Evolutionary conservation across 352 stramenopile species (phyloP), one percentile per base, ranked within the genome.

Genomic region (Pythium aquatile): DNA sequence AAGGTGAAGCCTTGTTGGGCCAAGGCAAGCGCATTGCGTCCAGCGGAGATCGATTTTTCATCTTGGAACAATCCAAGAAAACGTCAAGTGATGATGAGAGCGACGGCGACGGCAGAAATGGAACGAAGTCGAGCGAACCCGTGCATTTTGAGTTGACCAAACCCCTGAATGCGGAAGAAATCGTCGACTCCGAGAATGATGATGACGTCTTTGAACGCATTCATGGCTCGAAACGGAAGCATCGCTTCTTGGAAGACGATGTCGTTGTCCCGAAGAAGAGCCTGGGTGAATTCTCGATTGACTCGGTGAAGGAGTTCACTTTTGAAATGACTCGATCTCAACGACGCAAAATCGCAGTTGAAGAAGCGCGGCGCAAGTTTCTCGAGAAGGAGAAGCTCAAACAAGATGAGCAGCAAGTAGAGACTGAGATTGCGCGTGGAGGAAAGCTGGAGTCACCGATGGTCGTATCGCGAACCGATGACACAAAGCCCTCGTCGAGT

Each of bases 21-120:
- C 70, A 78, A 28, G 89, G 87, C 1, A 81, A 88, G 42, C 74
- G 83, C 0, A 97, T 97, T 54, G 86, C 91, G n/a, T 96, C 79
- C 1, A 81, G 77, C 47, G 85, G 79, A 52, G 77, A 83, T 46
- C 76, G 82, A 3, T 93, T 90, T 55, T 93, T 87, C 35, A 84
- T 93, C 16, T 90, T 89, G 46, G 65, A 90, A 46, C 88, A 79
- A 20, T 70, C 72, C 4, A 65, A 67, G 2, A 39, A 47, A 0
- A 29, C 64, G 1, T 42, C 49, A 1, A 76, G 64, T n/a, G 52
- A 65, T 14, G 58, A 73, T 0, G 48, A 63, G 1, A 72, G 49
- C n/a, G 40, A 13, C 10, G 48, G 62, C 2, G 39, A 48, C 33
- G 5, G 44, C 33, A 16, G 14, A 4, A 30, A 35, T 9, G 14